phyloP scores from a whole-genome alignment of 164 flowering plant species.

The Piper betle region DNA sequence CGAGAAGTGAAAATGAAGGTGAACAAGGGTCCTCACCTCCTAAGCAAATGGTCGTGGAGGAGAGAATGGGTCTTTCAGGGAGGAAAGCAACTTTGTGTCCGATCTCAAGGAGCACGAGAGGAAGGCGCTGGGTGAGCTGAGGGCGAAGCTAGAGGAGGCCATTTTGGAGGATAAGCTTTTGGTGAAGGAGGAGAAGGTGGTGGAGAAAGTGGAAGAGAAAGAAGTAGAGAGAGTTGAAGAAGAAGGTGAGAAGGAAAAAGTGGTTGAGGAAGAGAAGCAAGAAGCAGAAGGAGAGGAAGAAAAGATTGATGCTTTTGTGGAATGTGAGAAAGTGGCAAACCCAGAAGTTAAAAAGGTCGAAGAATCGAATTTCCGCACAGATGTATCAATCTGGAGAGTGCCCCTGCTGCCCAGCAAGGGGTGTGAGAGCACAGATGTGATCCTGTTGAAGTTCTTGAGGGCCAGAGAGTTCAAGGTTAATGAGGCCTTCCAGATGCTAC shows the following conservation, averaged over 20 bases:
- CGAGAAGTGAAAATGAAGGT: slow-evolving; percentile 3
- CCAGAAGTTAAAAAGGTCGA: background rate
- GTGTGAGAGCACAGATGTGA: slow-evolving; percentile 28
- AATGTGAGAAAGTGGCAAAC: background rate
- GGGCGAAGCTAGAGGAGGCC: slow-evolving; percentile 52
- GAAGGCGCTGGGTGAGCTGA: slow-evolving; percentile 54
- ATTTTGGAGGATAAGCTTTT: slow-evolving; percentile 35
- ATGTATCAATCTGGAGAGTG: slow-evolving; percentile 59
- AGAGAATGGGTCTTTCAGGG: slow-evolving; percentile 49
- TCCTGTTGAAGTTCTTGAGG: slow-evolving; percentile 61
- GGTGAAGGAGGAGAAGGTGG: slow-evolving; percentile 9
- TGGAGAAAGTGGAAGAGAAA: too few relatives aligned
- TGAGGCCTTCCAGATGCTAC: slow-evolving; percentile 70
- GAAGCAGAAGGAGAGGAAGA: background rate
- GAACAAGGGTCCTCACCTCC: slow-evolving; percentile 1
- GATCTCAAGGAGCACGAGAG: slow-evolving; percentile 61
- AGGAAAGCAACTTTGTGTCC: slow-evolving; percentile 43
- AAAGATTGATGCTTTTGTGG: background rate
- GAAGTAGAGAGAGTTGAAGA: too few relatives aligned
- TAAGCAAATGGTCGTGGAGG: slow-evolving; percentile 18
- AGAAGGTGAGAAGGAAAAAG: slow-evolving; percentile 6
- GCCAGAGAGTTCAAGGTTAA: slow-evolving; percentile 64
- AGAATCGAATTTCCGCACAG: slow-evolving; percentile 6
- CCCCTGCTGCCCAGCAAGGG: slow-evolving; percentile 55
- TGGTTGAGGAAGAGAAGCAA: background rate